phyloP scores from a whole-genome alignment of 108 stramenopile species.

The Aurantiochytrium sp. region DNA sequence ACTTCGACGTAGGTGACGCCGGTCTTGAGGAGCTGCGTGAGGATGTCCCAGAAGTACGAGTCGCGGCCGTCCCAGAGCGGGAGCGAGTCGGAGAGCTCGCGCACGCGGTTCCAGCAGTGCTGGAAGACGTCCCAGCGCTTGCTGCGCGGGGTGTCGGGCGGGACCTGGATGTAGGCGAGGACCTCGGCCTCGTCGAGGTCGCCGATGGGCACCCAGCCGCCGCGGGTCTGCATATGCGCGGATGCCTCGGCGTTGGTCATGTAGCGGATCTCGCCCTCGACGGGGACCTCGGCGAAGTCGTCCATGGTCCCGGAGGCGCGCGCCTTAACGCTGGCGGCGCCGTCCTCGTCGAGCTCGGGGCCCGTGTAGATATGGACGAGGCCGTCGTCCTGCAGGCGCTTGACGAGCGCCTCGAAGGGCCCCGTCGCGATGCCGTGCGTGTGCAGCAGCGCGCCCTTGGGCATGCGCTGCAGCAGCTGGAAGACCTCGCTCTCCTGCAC shows the following conservation, averaged over 20 bases:
- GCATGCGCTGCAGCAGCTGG: background rate
- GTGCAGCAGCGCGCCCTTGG: slow-evolving; percentile 16
- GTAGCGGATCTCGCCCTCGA: slow-evolving; percentile 2
- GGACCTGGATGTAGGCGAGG: background rate
- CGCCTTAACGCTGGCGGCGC: background rate
- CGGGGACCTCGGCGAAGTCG: background rate
- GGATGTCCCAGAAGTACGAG: slow-evolving; percentile 18
- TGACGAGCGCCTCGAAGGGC: background rate
- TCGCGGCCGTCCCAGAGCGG: slow-evolving; percentile 13
- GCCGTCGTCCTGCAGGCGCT: background rate
- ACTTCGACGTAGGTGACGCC: slow-evolving; percentile 13
- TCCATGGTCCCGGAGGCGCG: background rate
- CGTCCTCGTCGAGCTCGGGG: background rate
- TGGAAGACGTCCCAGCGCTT: slow-evolving; percentile 13
- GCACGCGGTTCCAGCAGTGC: slow-evolving; percentile 17
- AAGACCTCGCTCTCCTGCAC: background rate
- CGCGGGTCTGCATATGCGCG: background rate
- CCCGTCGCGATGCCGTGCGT: slow-evolving; percentile 25
- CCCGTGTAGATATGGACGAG: background rate
- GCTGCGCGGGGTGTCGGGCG: background rate
- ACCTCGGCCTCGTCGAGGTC: background rate
- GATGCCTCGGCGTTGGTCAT: background rate
- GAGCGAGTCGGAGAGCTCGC: slow-evolving; percentile 5
- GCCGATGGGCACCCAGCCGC: background rate
- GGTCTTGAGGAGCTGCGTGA: slow-evolving; percentile 14